A percentile compares a stretch with the other conserved stretches of the same genome.
Conservation (phyloP, 331 rosid species). For the Malus hybrid region DNA sequence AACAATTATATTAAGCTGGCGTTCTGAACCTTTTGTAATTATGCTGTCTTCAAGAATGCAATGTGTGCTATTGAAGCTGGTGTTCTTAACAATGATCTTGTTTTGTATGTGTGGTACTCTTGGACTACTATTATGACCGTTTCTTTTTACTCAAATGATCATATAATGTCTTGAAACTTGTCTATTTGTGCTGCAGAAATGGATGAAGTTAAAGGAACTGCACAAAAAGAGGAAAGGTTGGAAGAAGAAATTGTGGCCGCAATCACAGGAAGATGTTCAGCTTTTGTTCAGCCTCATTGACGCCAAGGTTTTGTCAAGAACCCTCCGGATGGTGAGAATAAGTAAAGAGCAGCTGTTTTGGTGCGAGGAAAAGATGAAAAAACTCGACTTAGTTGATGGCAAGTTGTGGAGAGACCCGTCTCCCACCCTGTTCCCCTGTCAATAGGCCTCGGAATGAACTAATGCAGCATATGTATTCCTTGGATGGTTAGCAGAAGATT, state of each 20-base stretch:
- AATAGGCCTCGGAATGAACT: neutral
- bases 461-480: neutral
- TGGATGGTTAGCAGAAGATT: neutral
- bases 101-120: neutral
- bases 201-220: constrained; percentile 59
- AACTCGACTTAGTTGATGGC: constrained; percentile 46
- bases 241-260: constrained; percentile 72
- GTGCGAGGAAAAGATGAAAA: constrained; percentile 94
- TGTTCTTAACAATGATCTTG: too few relatives aligned
- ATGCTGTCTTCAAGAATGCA: neutral
- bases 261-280: constrained; percentile 57
- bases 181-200: constrained; percentile 51
- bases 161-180: neutral
- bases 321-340: constrained; percentile 61
- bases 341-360: constrained; percentile 69
- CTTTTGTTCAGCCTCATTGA: constrained; percentile 66
- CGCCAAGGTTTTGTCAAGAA: constrained; percentile 53
- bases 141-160: neutral
- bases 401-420: constrained; percentile 74
- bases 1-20: neutral
- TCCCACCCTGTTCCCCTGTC: constrained; percentile 81
- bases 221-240: constrained; percentile 62
- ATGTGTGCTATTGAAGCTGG: neutral
- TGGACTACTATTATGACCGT: neutral
- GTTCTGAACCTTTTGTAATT: neutral